These are phyloP conservation scores for Planoprotostelium fungivorum DNA, from an alignment of 78 protist species.

Conservation along the genomic window DNA sequence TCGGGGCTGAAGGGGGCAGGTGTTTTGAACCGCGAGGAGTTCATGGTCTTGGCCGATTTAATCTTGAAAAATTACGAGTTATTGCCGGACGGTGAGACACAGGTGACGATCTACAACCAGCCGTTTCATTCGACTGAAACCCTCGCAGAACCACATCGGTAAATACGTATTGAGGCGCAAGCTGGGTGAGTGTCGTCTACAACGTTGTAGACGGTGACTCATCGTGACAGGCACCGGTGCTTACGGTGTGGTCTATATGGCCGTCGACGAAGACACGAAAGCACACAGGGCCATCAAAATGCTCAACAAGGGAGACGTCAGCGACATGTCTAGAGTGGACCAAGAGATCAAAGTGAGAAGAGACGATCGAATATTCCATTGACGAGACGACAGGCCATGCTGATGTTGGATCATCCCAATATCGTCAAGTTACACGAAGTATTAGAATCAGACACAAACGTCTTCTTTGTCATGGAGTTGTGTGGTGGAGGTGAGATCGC, in stretches of 20 bases:
- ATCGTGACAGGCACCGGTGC: not conserved
- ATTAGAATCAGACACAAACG: slow-evolving; percentile 1
- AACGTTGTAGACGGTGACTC: not conserved
- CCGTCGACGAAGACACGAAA: not conserved
- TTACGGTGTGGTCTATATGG: not conserved
- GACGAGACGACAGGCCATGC: slow-evolving; percentile 3
- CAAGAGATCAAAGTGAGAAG: slow-evolving; percentile 1
- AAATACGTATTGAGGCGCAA: slow-evolving; percentile 7
- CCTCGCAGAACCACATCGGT: not conserved
- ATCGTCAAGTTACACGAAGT: slow-evolving; percentile 2
- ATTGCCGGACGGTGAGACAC: not conserved
- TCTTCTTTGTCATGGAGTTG: slow-evolving; percentile 7
- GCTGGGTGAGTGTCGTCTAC: slow-evolving; percentile 1
- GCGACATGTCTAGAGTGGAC: slow-evolving; percentile 3
- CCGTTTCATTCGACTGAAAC: not conserved
- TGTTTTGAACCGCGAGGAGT: slow-evolving; percentile 1
- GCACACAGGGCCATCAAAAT: slow-evolving; percentile 1
- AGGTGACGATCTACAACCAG: not conserved
- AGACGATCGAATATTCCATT: not conserved
- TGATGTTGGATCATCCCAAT: slow-evolving; percentile 1
- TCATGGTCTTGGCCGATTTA: slow-evolving; percentile 2
- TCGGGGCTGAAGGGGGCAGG: not conserved
- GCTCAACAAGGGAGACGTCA: slow-evolving; percentile 3
- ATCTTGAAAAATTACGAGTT: slow-evolving; percentile 3
- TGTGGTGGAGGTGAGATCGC: slow-evolving; percentile 5